Evolutionary conservation across 2,329 filamentous ascomycete species (phyloP).

Genomic region (Niveomyces coronatus): DNA sequence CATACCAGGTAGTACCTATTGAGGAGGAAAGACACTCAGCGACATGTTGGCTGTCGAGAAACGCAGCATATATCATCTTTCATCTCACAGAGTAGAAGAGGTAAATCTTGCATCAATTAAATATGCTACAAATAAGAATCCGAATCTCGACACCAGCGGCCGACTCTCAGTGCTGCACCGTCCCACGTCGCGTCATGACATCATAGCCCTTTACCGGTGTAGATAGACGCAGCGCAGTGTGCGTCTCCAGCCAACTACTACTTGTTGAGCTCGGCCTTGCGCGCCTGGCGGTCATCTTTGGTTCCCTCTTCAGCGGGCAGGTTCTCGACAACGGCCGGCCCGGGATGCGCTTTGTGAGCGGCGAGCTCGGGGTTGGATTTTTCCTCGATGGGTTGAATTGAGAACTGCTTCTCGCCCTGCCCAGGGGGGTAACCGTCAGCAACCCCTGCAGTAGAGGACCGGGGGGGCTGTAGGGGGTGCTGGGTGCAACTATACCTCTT

Average conservation of each 20-base stretch:
- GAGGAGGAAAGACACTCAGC: too few species aligned
- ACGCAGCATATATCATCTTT: background rate
- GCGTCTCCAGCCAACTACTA: too few species aligned
- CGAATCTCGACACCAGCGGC: too few species aligned
- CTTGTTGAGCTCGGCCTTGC: conserved; percentile 58
- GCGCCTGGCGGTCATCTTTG: conserved; percentile 58
- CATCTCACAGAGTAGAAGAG: background rate
- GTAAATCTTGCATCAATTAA: background rate
- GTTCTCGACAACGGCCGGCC: conserved; percentile 44
- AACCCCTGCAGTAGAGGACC: conserved; percentile 3
- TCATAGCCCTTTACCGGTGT: conserved; percentile 15
- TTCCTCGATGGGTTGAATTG: conserved; percentile 34
- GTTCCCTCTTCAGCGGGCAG: conserved; percentile 48
- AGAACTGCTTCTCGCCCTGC: conserved; percentile 34
- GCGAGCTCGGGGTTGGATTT: conserved; percentile 38
- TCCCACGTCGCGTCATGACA: conserved; percentile 9
- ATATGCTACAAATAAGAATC: background rate
- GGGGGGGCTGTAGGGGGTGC: too few species aligned
- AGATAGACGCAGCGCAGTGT: too few species aligned
- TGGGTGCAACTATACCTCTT: conserved; percentile 16
- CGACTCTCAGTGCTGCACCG: background rate
- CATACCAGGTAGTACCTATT: conserved; percentile 1
- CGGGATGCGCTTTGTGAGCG: conserved; percentile 43
- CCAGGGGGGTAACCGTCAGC: conserved; percentile 10
- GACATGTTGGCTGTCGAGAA: background rate